These are phyloP conservation scores for Podaxis pistillaris DNA, from an alignment of 768 basidiomycete species.

Conservation along the genomic window DNA sequence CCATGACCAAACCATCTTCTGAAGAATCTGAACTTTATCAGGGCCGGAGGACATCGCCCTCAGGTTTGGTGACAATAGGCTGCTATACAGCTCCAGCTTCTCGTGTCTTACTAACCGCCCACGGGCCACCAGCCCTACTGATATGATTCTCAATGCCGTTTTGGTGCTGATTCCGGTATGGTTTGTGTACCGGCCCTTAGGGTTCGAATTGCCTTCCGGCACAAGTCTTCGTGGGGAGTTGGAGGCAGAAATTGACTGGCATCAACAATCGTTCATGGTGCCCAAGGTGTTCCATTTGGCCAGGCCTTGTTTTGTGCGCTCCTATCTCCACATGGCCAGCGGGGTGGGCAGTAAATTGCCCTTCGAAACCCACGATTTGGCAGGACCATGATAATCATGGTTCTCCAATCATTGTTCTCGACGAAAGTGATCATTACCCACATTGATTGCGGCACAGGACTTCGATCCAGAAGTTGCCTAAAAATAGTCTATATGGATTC, in stretches of 20 bases:
- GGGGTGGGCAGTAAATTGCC: not conserved
- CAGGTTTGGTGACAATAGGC: not conserved
- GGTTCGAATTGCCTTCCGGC: not conserved
- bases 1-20: not conserved
- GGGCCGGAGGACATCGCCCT: not conserved
- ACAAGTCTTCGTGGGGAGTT: not conserved
- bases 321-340: conserved; percentile 10
- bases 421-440: conserved; percentile 8
- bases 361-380: conserved; percentile 23
- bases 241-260: not conserved
- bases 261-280: not conserved
- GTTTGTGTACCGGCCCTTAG: not conserved
- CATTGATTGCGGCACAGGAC: not conserved
- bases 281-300: not conserved
- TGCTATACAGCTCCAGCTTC: not conserved
- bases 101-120: not conserved
- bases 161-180: not conserved
- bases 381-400: conserved; percentile 17
- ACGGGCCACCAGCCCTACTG: not conserved
- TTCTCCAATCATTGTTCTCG: conserved; percentile 11
- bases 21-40: conserved; percentile 3
- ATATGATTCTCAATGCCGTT: not conserved
- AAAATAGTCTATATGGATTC: not conserved
- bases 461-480: conserved; percentile 1
- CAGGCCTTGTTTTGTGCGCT: not conserved